Conservation (phyloP, 768 basidiomycete species). For the Pleurotus cornucopiae region DNA sequence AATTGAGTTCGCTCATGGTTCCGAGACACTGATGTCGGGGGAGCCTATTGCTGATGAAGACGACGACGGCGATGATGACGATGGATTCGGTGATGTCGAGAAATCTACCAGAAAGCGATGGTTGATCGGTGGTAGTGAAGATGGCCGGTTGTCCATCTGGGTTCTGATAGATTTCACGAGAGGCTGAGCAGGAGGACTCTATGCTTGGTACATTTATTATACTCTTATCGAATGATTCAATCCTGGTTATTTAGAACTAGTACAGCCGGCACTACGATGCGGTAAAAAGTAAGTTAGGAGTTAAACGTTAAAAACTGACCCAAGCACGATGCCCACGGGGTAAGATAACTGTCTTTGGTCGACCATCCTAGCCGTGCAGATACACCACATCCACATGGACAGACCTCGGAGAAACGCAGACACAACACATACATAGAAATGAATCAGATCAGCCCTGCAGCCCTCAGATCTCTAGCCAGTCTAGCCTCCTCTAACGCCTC, state of each 20-base stretch:
- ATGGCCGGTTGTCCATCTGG: slow-evolving; percentile 73
- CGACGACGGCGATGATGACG: slow-evolving; percentile 48
- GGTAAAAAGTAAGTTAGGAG: neutral
- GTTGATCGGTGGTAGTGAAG: slow-evolving; percentile 64
- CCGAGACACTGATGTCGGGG: slow-evolving; percentile 19
- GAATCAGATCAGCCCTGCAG: slow-evolving; percentile 49
- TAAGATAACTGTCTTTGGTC: too few species aligned
- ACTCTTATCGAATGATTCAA: too few species aligned
- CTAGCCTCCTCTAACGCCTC: slow-evolving; percentile 38
- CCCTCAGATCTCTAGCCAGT: slow-evolving; percentile 43
- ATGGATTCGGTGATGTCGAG: slow-evolving; percentile 44
- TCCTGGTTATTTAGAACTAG: neutral
- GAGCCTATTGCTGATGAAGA: slow-evolving; percentile 12
- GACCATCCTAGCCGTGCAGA: too few species aligned
- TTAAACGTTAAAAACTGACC: too few species aligned
- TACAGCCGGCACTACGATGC: neutral
- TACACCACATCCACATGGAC: too few species aligned
- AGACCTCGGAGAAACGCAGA: neutral
- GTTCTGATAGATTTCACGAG: slow-evolving; percentile 49
- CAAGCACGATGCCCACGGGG: too few species aligned
- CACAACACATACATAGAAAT: slow-evolving; percentile 1
- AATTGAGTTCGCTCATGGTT: slow-evolving; percentile 57
- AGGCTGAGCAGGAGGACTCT: neutral
- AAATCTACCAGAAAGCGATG: slow-evolving; percentile 47
- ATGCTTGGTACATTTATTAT: too few species aligned